These are phyloP conservation scores for Mytilinidion resinicola DNA, from an alignment of 495 filamentous ascomycete genomes.

Conservation along the genomic window DNA sequence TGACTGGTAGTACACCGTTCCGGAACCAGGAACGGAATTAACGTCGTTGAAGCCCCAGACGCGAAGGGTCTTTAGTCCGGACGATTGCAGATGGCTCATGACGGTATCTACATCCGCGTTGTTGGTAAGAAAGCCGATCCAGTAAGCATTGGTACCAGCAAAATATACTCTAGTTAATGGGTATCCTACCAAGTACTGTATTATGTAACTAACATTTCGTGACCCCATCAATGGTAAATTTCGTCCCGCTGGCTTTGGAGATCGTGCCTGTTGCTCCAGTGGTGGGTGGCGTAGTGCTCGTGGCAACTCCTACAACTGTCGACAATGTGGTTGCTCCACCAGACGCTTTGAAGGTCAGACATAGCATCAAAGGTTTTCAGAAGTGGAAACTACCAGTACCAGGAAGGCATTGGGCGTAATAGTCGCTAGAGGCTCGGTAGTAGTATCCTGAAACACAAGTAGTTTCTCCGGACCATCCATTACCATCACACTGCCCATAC, in stretches of 20 bases:
- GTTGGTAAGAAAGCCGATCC: constrained; percentile 62
- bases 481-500: constrained; percentile 5
- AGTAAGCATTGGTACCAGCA: constrained; percentile 69
- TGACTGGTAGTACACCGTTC: constrained; percentile 56
- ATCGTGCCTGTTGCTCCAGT: constrained; percentile 9
- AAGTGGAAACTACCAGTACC: background rate
- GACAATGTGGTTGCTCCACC: background rate
- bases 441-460: constrained; percentile 20
- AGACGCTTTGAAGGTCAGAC: background rate
- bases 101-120: constrained; percentile 50
- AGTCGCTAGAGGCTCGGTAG: constrained; percentile 13
- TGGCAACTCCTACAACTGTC: background rate
- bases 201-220: constrained; percentile 33
- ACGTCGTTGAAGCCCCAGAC: constrained; percentile 71
- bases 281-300: background rate
- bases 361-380: background rate
- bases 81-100: constrained; percentile 32
- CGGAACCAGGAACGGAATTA: constrained; percentile 41
- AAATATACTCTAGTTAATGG: constrained; percentile 37
- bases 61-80: constrained; percentile 61
- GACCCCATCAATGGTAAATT: constrained; percentile 58
- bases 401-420: constrained; percentile 18
- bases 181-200: background rate
- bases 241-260: constrained; percentile 21
- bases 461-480: constrained; percentile 1